These are phyloP conservation scores for Phytophthora uliginosa DNA, from an alignment of 352 stramenopile species.

Conservation along the genomic window DNA sequence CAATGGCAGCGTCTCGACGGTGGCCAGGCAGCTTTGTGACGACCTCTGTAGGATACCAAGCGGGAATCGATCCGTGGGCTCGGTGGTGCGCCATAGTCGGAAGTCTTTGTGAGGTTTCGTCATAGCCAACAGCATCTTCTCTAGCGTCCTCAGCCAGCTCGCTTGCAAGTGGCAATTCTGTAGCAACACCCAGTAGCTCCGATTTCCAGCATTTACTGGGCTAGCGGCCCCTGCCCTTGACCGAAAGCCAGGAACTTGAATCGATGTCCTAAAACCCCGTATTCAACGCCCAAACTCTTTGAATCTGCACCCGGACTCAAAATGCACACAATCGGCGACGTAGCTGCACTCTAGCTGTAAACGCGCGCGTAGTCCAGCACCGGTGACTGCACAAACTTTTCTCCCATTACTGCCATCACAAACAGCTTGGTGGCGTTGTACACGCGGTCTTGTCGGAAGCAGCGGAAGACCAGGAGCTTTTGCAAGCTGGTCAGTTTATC, in stretches of 20 bases:
- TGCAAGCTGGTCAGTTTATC: constrained; percentile 88
- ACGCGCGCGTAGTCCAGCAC: constrained; percentile 96
- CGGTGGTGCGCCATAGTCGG: constrained; percentile 96
- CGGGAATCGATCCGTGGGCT: constrained; percentile 96
- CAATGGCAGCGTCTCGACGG: constrained; percentile 93
- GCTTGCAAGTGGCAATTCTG: constrained; percentile 97
- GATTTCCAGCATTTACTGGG: constrained; percentile 95
- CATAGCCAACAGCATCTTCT: constrained; percentile 94
- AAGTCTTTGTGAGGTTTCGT: constrained; percentile 96
- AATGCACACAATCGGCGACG: constrained; percentile 96
- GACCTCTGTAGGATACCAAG: constrained; percentile 97
- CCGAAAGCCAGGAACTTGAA: constrained; percentile 96
- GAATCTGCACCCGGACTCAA: constrained; percentile 94
- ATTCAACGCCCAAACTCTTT: constrained; percentile 93
- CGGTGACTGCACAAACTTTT: constrained; percentile 96
- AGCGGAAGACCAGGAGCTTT: constrained; percentile 93
- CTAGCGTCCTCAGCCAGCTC: constrained; percentile 94
- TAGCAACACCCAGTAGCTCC: constrained; percentile 94
- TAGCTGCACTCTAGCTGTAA: constrained; percentile 89
- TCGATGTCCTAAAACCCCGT: constrained; percentile 91
- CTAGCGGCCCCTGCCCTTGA: constrained; percentile 94
- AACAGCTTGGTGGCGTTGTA: constrained; percentile 98
- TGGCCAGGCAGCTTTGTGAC: constrained; percentile 94
- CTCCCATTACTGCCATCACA: constrained; percentile 92
- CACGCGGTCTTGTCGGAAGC: constrained; percentile 95